Evolutionary conservation across 140 eudicot genomes (phyloP), one percentile per base, ranked within the genome.

Genomic region (Bidens hawaiensis): DNA sequence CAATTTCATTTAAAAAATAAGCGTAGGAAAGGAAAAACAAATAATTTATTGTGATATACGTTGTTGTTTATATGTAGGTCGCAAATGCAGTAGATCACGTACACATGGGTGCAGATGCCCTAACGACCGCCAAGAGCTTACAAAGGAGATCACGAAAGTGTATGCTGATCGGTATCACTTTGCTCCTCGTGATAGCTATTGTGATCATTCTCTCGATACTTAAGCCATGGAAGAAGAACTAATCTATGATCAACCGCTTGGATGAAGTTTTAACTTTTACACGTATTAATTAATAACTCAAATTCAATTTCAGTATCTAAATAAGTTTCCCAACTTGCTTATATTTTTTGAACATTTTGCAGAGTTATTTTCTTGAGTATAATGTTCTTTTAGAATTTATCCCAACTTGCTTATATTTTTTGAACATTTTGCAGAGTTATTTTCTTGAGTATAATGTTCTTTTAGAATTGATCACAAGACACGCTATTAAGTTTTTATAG

Each of bases 141-240:
- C 96, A 88, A 74, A 88, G 82, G 76, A 82, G 70, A 36, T 88
- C 96, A 52, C 84, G 96, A 77, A 88, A 88, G 80, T 88, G 94
- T 69, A 88, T 84, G 94, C 79, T 65, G 69, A 84, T 88, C 6
- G 85, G 80, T 71, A 84, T 84, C 16, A 65, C 70, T 40, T 60
- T 80, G 75, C 70, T 86, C 17, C 79, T 86, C 2, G 62, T 79
- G 17, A 86, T 86, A 6, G 95, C 95, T 16, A 22, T 69, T 42
- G 66, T 86, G 19, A 48, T 86, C 30, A 59, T 86, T 12, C 87
- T 88, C 26, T 88, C 96, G 13, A 77, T 88, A 13, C 65, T 84
- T 42, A 88, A 88, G 67, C 94, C 96, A 57, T 88, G 96, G 96
- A 77, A 76, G 65, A 76, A 70, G 61, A 68, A 68, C 38, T 64